phyloP scores from a whole-genome alignment of 2,329 filamentous ascomycete species.

The Teratosphaeria viscida region DNA sequence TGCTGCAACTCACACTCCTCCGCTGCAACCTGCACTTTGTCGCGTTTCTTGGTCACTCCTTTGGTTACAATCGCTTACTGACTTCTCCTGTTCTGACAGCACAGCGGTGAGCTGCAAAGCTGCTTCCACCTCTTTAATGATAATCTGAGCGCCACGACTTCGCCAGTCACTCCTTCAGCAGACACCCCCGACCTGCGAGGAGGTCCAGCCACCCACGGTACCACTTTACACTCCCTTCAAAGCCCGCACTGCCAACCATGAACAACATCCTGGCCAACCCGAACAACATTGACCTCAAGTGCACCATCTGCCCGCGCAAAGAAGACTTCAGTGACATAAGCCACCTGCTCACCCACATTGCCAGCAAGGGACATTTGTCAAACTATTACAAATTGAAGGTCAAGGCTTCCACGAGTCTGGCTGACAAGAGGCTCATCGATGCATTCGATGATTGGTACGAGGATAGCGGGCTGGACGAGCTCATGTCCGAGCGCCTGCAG shows the following conservation, averaged over 20 bases:
- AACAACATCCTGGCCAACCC: not conserved
- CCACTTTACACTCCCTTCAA: not conserved
- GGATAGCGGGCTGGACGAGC: constrained; percentile 55
- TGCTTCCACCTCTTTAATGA: constrained; percentile 14
- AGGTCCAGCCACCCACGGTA: not conserved
- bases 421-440: constrained; percentile 52
- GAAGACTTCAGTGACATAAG: constrained; percentile 82
- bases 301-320: constrained; percentile 70
- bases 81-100: constrained; percentile 3
- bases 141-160: constrained; percentile 5
- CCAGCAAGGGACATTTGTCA: constrained; percentile 84
- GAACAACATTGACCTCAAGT: constrained; percentile 28
- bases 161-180: constrained; percentile 13
- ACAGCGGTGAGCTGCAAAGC: not conserved
- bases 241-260: constrained; percentile 5
- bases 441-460: constrained; percentile 72
- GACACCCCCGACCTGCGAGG: not conserved
- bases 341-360: constrained; percentile 82
- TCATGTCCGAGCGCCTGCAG: constrained; percentile 68
- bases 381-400: constrained; percentile 75
- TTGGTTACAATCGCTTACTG: constrained; percentile 7
- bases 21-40: constrained; percentile 9
- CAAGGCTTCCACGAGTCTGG: constrained; percentile 47
- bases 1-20: constrained; percentile 2
- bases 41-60: constrained; percentile 15